phyloP scores from a whole-genome alignment of 2,329 filamentous ascomycete species.

The Talaromyces atroroseus region DNA sequence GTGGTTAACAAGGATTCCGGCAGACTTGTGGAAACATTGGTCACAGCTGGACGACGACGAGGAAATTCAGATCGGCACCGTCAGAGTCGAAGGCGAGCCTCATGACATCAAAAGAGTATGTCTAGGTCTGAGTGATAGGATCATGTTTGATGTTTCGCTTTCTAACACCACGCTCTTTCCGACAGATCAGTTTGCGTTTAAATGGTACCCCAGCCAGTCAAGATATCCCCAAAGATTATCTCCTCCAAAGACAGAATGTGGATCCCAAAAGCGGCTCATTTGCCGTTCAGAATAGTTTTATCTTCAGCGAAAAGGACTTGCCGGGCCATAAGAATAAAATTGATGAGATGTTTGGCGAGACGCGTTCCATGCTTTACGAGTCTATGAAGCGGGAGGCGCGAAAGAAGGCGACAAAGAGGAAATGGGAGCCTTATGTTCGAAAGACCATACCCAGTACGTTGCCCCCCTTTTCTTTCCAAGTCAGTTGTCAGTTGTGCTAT shows the following conservation, averaged over 20 bases:
- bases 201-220: conserved; percentile 62
- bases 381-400: conserved; percentile 40
- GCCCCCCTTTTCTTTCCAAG: background rate
- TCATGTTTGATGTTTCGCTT: background rate
- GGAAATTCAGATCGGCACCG: conserved; percentile 73
- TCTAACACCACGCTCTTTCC: background rate
- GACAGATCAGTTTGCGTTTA: conserved; percentile 65
- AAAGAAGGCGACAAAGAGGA: conserved; percentile 47
- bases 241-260: conserved; percentile 63
- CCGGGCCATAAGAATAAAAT: conserved; percentile 61
- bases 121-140: background rate
- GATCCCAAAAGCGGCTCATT: conserved; percentile 38
- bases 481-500: conserved; percentile 1
- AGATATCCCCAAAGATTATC: conserved; percentile 80
- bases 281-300: conserved; percentile 71
- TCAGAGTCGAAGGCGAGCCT: conserved; percentile 56
- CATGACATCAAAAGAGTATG: conserved; percentile 47
- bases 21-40: conserved; percentile 78
- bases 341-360: conserved; percentile 38
- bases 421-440: conserved; percentile 53
- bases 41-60: conserved; percentile 69
- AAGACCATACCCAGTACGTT: conserved; percentile 65
- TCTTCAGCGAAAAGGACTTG: conserved; percentile 91
- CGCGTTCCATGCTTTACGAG: conserved; percentile 44
- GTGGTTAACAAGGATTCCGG: conserved; percentile 74